Conservation (phyloP, 768 basidiomycete species). For the Lyophyllum atratum region DNA sequence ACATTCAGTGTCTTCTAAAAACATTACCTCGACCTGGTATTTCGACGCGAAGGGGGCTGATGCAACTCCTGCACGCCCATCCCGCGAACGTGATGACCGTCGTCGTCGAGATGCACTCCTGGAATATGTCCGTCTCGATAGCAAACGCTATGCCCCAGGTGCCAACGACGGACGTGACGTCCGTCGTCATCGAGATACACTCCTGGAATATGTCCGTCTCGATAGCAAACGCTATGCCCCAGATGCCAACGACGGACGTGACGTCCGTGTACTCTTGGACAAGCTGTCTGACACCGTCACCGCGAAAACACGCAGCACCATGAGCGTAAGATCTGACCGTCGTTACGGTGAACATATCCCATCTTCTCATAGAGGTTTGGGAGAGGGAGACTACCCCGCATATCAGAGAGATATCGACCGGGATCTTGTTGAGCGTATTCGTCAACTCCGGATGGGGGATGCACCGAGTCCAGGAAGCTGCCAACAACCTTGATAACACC, state of each 20-base stretch:
- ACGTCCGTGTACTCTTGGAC: slow-evolving; percentile 17
- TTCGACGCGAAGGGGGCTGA: neutral
- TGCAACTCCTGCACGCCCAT: neutral
- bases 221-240: neutral
- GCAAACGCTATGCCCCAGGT: neutral
- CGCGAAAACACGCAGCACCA: no score
- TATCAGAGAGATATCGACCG: neutral
- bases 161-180: slow-evolving; percentile 14
- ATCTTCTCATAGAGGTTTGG: neutral
- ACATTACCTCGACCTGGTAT: neutral
- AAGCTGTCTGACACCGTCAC: neutral
- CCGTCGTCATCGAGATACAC: slow-evolving; percentile 13
- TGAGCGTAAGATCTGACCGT: neutral
- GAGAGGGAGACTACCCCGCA: neutral
- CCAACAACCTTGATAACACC: neutral
- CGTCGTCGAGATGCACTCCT: slow-evolving; percentile 11
- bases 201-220: slow-evolving; percentile 3
- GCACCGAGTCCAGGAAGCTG: neutral
- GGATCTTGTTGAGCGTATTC: slow-evolving; percentile 4
- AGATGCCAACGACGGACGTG: slow-evolving; percentile 5
- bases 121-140: neutral
- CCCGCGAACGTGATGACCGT: slow-evolving; percentile 18
- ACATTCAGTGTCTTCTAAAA: slow-evolving; percentile 28
- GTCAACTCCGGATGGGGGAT: neutral
- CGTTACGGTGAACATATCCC: neutral